phyloP scores from a whole-genome alignment of 2,329 filamentous ascomycete genomes.

The Paecilomyces variotii region DNA sequence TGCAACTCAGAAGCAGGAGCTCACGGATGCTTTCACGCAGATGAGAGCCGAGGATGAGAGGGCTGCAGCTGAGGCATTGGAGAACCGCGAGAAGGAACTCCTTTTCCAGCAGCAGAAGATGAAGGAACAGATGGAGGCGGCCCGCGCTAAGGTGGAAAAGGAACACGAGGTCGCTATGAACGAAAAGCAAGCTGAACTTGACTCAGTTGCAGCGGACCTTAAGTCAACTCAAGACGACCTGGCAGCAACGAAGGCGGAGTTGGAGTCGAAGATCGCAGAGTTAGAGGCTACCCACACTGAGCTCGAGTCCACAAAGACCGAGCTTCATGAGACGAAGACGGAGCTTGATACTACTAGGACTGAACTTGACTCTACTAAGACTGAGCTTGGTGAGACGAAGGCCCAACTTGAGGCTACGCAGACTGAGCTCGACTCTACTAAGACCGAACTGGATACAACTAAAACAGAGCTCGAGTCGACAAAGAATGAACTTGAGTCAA shows the following conservation, averaged over 20 bases:
- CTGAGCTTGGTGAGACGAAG: slow-evolving; percentile 9
- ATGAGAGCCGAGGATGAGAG: slow-evolving; percentile 37
- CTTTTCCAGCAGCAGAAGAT: slow-evolving; percentile 8
- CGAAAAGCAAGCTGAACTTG: slow-evolving; percentile 18
- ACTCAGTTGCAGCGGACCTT: slow-evolving; percentile 24
- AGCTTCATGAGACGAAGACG: slow-evolving; percentile 15
- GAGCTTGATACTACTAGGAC: slow-evolving; percentile 3
- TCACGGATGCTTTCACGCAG: slow-evolving; percentile 42
- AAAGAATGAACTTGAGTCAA: slow-evolving; percentile 4
- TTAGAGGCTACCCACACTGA: slow-evolving; percentile 19
- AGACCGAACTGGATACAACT: slow-evolving; percentile 9
- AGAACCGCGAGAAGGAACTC: slow-evolving; percentile 36
- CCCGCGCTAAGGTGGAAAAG: slow-evolving; percentile 29
- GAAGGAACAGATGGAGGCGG: slow-evolving; percentile 24
- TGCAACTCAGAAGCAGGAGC: slow-evolving; percentile 35
- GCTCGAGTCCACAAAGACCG: slow-evolving; percentile 16
- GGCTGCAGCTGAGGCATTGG: slow-evolving; percentile 28
- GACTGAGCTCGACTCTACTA: slow-evolving; percentile 6
- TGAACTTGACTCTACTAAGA: slow-evolving; percentile 9
- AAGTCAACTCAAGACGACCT: slow-evolving; percentile 26
- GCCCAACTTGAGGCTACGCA: slow-evolving; percentile 4
- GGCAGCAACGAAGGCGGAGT: slow-evolving; percentile 17
- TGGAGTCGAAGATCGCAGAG: slow-evolving; percentile 18
- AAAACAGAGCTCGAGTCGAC: slow-evolving; percentile 6
- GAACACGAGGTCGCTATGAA: slow-evolving; percentile 25